A percentile compares a stretch with the other conserved stretches of the same genome.
These are phyloP conservation scores for Agrostemma githago DNA, from an alignment of 148 eudicot genomes.

Conservation along the genomic window DNA sequence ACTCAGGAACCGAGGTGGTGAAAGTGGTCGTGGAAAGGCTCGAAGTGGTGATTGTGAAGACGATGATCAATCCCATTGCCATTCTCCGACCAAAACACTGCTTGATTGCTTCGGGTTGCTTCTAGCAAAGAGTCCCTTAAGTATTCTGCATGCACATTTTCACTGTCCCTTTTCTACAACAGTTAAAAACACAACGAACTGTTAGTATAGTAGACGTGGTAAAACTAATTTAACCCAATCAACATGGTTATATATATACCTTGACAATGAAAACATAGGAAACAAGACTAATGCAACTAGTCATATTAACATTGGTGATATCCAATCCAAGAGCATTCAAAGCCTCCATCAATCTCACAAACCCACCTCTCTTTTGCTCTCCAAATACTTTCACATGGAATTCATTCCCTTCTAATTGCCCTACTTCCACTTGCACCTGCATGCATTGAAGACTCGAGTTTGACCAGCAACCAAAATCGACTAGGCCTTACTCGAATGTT, in stretches of 20 bases:
- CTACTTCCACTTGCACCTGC: slow-evolving; percentile 92
- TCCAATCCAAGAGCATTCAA: slow-evolving; percentile 65
- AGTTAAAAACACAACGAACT: not conserved
- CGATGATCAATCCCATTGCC: slow-evolving; percentile 23
- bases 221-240: not conserved
- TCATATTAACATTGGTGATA: slow-evolving; percentile 65
- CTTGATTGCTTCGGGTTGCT: slow-evolving; percentile 60
- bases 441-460: not conserved
- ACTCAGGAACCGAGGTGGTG: slow-evolving; percentile 29
- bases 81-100: slow-evolving; percentile 42
- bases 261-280: slow-evolving; percentile 78
- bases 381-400: slow-evolving; percentile 85
- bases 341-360: slow-evolving; percentile 80
- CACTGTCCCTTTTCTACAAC: slow-evolving; percentile 61
- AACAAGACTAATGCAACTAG: slow-evolving; percentile 67
- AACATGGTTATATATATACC: slow-evolving; percentile 30
- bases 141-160: slow-evolving; percentile 68
- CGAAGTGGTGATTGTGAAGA: slow-evolving; percentile 36
- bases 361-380: slow-evolving; percentile 80
- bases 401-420: slow-evolving; percentile 72
- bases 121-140: slow-evolving; percentile 73
- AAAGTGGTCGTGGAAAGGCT: slow-evolving; percentile 35
- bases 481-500: no score
- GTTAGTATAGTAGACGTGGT: not conserved
- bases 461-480: no score